phyloP scores from a whole-genome alignment of 352 stramenopile genomes.

The Phytophthora macrochlamydospora region DNA sequence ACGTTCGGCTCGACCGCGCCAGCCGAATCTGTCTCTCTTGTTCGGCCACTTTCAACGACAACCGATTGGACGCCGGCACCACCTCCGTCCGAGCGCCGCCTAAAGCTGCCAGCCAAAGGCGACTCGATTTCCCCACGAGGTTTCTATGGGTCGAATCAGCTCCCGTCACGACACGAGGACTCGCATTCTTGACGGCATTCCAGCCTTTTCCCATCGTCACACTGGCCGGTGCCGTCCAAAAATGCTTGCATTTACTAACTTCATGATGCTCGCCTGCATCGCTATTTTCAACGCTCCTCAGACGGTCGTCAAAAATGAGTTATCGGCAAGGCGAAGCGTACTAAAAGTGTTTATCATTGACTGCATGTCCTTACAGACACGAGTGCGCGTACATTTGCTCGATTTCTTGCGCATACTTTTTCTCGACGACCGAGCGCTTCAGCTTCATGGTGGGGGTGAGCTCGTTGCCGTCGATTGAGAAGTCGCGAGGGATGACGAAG shows the following conservation, averaged over 20 bases:
- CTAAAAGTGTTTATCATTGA: not conserved
- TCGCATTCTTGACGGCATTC: conserved; percentile 16
- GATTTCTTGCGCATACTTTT: conserved; percentile 90
- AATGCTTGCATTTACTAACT: conserved; percentile 4
- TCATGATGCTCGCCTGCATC: not conserved
- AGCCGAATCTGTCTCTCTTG: conserved; percentile 53
- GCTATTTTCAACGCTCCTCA: conserved; percentile 23
- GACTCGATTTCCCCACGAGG: conserved; percentile 17
- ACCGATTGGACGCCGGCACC: conserved; percentile 56
- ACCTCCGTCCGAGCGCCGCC: conserved; percentile 38
- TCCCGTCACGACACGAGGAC: conserved; percentile 3
- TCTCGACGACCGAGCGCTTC: conserved; percentile 86
- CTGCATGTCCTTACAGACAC: conserved; percentile 9
- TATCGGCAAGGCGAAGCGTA: no score
- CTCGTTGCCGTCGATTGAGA: conserved; percentile 88
- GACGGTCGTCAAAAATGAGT: no score
- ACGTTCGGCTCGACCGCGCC: conserved; percentile 24
- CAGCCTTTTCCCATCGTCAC: conserved; percentile 23
- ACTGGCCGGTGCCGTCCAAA: conserved; percentile 15
- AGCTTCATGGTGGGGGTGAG: conserved; percentile 95
- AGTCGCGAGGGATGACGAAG: conserved; percentile 75
- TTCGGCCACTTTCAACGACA: conserved; percentile 60
- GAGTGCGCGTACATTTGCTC: conserved; percentile 77
- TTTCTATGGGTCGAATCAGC: conserved; percentile 1
- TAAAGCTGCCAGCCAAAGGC: conserved; percentile 22